Conservation (phyloP, 208 protist species). For the Crithidia bombi region DNA sequence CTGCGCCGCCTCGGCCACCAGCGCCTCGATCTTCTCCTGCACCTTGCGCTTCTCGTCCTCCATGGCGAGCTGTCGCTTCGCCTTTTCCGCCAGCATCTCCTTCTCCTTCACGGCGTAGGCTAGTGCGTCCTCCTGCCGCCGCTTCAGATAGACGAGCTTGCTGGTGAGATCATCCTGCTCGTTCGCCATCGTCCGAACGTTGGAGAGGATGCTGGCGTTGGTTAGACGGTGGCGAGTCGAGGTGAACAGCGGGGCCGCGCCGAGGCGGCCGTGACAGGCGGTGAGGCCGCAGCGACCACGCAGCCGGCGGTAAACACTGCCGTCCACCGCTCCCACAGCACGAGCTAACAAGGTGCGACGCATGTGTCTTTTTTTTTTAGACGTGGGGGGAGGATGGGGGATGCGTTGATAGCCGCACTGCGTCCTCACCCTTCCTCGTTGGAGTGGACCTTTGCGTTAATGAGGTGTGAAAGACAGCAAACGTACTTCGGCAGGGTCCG, state of each 20-base stretch:
- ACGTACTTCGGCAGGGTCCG: too few relatives aligned
- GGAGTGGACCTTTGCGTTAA: too few relatives aligned
- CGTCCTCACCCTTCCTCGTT: neutral
- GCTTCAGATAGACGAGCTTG: slow-evolving; percentile 75
- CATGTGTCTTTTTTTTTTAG: too few relatives aligned
- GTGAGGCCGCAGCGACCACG: neutral
- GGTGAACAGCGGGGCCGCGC: neutral
- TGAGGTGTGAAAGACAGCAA: too few relatives aligned
- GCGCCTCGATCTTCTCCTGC: slow-evolving; percentile 51
- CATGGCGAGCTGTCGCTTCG: slow-evolving; percentile 69
- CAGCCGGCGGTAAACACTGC: slow-evolving; percentile 12
- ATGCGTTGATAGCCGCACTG: too few relatives aligned
- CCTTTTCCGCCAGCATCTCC: slow-evolving; percentile 67
- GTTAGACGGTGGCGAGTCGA: slow-evolving; percentile 52
- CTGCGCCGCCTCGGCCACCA: slow-evolving; percentile 58
- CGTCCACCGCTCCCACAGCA: neutral
- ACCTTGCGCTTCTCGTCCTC: slow-evolving; percentile 51
- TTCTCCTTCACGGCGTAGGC: slow-evolving; percentile 84
- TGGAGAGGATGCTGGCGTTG: slow-evolving; percentile 76
- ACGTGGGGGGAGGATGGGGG: too few relatives aligned
- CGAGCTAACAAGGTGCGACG: slow-evolving; percentile 19
- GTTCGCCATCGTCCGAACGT: slow-evolving; percentile 68
- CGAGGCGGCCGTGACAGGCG: neutral
- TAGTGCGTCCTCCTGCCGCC: slow-evolving; percentile 79
- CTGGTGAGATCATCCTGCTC: slow-evolving; percentile 69